Evolutionary conservation across 2,329 filamentous ascomycete genomes (phyloP), one percentile per base, ranked within the genome.

Genomic region (Cordyceps cicadae): DNA sequence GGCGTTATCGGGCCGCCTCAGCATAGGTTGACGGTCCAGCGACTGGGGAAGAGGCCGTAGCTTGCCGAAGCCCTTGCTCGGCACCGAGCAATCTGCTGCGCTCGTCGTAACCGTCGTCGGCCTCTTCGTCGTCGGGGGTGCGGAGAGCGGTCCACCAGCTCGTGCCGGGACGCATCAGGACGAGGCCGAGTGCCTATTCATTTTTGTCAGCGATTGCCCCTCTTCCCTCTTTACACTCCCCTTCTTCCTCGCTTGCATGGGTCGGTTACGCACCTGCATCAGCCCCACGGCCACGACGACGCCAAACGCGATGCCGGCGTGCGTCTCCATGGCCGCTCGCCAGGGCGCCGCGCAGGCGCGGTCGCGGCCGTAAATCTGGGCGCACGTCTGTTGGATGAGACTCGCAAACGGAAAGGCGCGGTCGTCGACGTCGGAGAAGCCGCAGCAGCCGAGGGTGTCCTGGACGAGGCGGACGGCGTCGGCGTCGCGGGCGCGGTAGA

Each of bases 401-500:
- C 59, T 63, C 0, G 76, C 76, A 62, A 88, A 89, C 0, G 87
- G 88, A 75, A 80, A 89, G 0, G 82, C 80, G 65, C 81, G 82
- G 67, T 91, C 86, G 34, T 69, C 71, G 32, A 83, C 68, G 5
- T 76, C 79, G 60, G 77, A 77, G 39, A 89, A 75, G 0, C 88
- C 88, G 65, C 88, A 91, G 73, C 88, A 91, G 8, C 80, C 69
- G 37, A 89, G 79, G 0, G 78, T 70, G 67, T 90, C 84, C 67
- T 91, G 88, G 55, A 91, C 86, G 2, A 73, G 70, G 48, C 78
- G 75, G 61, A 90, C 80, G 2, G 76, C 70, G 0, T 65, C 64
- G 0, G 64, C 76, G 59, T 88, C 75, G 62, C 85, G 83, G 0
- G 67, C 65, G 0, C 64, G 69, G 66, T 77, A 89, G 61, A 89